Evolutionary conservation across 116 monocot genomes (phyloP).

Genomic region (Trichopus zeylanicus): DNA sequence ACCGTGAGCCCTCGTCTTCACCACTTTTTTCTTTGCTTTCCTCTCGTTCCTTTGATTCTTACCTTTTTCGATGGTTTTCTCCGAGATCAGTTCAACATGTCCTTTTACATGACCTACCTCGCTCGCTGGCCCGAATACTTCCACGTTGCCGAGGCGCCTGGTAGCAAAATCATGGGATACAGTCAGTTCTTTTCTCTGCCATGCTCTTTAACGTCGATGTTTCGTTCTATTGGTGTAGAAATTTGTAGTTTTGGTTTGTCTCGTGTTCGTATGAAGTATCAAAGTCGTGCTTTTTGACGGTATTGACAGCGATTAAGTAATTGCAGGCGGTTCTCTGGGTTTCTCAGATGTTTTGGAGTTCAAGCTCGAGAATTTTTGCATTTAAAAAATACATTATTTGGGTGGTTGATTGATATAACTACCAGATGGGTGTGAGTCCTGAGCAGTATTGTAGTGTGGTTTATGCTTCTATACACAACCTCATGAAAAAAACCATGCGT

Average conservation of each 20-base stretch:
- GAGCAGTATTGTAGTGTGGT: too few relatives aligned
- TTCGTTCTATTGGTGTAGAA: neutral
- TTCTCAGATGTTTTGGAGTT: too few relatives aligned
- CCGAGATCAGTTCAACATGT: constrained; percentile 59
- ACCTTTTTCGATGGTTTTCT: neutral
- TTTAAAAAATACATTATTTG: too few relatives aligned
- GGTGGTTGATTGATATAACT: too few relatives aligned
- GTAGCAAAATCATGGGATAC: constrained; percentile 70
- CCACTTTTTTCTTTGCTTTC: neutral
- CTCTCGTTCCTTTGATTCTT: neutral
- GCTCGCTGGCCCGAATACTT: constrained; percentile 99
- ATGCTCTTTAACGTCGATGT: neutral
- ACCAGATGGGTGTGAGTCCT: too few relatives aligned
- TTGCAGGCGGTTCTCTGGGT: too few relatives aligned
- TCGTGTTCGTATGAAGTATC: neutral
- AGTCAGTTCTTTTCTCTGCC: constrained; percentile 20
- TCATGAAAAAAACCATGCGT: too few relatives aligned
- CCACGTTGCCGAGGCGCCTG: constrained; percentile 77
- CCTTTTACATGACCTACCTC: constrained; percentile 95
- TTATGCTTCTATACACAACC: too few relatives aligned
- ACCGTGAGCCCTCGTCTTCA: constrained; percentile 26
- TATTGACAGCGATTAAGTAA: too few relatives aligned
- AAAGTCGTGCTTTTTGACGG: neutral
- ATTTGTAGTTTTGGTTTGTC: neutral
- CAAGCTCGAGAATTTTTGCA: too few relatives aligned